phyloP scores from a whole-genome alignment of 345 rosid genomes.

The Lepidium africanum region DNA sequence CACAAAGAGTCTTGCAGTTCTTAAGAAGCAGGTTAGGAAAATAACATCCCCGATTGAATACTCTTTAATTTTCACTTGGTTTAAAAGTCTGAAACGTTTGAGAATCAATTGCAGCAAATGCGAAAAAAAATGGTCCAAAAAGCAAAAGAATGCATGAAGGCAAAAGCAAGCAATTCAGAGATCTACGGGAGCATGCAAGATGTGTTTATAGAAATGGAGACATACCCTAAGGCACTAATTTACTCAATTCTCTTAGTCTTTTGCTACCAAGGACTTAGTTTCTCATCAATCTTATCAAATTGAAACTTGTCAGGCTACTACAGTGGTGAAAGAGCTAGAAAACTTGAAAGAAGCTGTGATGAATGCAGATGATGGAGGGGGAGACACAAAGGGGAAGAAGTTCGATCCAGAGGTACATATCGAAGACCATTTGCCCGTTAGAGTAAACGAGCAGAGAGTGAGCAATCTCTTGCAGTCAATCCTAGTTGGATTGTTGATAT shows the following conservation, averaged over 20 bases:
- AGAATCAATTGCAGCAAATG: slow-evolving; percentile 37
- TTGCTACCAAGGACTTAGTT: background rate
- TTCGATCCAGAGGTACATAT: slow-evolving; percentile 68
- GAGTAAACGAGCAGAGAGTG: slow-evolving; percentile 79
- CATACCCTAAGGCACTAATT: slow-evolving; percentile 36
- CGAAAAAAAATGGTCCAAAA: slow-evolving; percentile 54
- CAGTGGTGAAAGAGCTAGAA: slow-evolving; percentile 54
- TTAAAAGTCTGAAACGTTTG: background rate
- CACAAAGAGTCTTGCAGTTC: slow-evolving; percentile 76
- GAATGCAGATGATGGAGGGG: slow-evolving; percentile 43
- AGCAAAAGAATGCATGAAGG: slow-evolving; percentile 59
- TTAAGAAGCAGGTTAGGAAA: slow-evolving; percentile 50
- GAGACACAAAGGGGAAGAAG: slow-evolving; percentile 30
- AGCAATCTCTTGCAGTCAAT: slow-evolving; percentile 72
- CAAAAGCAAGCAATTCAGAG: slow-evolving; percentile 53
- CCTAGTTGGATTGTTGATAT: slow-evolving; percentile 52
- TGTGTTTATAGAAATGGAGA: slow-evolving; percentile 56
- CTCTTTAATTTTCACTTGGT: background rate
- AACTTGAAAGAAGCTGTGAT: slow-evolving; percentile 69
- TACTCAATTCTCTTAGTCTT: background rate
- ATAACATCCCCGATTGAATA: background rate
- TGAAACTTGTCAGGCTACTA: slow-evolving; percentile 31
- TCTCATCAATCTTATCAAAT: slow-evolving; percentile 1
- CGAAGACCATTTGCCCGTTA: slow-evolving; percentile 60
- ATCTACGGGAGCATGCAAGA: slow-evolving; percentile 61